A percentile compares a stretch with the other conserved stretches of the same genome.
phyloP scores from a whole-genome alignment of 2,329 filamentous ascomycete species.

The Akanthomyces uredinophilus region DNA sequence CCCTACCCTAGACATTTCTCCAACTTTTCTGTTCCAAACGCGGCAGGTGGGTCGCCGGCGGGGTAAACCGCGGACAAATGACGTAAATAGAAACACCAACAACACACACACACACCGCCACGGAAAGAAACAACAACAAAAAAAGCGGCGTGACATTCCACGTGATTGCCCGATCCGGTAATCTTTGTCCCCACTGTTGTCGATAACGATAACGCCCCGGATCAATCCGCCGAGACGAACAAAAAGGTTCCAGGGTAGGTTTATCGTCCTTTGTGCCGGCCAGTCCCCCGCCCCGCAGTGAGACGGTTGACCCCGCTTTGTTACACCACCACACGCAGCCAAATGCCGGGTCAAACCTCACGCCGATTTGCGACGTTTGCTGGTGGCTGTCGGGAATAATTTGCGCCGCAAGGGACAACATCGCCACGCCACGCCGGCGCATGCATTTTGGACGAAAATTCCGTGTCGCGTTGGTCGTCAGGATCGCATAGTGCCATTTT shows the following conservation, averaged over 20 bases:
- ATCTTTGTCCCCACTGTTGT: neutral
- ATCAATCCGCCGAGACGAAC: conserved; percentile 1
- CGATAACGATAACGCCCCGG: conserved; percentile 14
- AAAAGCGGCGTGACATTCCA: neutral
- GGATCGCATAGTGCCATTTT: neutral
- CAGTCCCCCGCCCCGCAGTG: neutral
- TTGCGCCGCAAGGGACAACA: conserved; percentile 4
- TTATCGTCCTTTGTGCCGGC: neutral
- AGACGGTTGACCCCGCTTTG: neutral
- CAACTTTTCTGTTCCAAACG: no score
- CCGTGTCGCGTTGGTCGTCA: neutral
- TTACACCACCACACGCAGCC: neutral
- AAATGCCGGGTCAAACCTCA: conserved; percentile 5
- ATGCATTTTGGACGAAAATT: neutral
- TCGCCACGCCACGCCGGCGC: conserved; percentile 3
- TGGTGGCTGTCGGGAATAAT: no score
- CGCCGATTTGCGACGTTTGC: neutral
- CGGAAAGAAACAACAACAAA: no score
- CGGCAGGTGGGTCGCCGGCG: neutral
- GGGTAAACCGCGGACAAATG: neutral
- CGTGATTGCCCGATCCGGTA: conserved; percentile 11
- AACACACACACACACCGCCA: neutral
- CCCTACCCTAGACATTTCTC: no score
- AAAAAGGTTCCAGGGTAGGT: neutral
- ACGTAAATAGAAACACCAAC: conserved; percentile 3